These are phyloP conservation scores for Epichloe sylvatica DNA, from an alignment of 2,329 filamentous ascomycete genomes.

Conservation along the genomic window DNA sequence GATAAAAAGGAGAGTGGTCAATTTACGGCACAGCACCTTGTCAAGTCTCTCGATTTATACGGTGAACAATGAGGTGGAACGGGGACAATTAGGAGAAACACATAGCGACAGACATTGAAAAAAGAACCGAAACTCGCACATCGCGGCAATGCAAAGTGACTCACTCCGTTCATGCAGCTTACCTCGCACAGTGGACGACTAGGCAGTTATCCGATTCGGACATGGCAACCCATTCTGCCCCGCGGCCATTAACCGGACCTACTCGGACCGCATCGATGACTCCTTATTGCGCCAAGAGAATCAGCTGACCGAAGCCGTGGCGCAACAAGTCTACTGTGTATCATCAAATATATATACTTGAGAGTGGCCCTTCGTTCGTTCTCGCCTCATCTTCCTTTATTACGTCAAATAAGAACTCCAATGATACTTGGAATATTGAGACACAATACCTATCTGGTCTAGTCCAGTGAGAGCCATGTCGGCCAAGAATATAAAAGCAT, in stretches of 20 bases:
- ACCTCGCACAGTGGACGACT: not conserved
- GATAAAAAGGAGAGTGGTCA: too few species aligned
- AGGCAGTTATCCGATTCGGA: constrained; percentile 2
- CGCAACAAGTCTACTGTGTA: constrained; percentile 3
- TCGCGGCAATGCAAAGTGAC: not conserved
- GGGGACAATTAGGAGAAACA: not conserved
- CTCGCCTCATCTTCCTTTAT: not conserved
- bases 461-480: constrained; percentile 32
- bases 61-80: not conserved
- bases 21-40: too few species aligned
- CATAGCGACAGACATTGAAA: not conserved
- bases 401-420: constrained; percentile 2
- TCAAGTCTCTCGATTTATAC: too few species aligned
- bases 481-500: constrained; percentile 43
- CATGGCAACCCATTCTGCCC: not conserved
- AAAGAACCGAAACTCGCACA: too few species aligned
- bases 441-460: constrained; percentile 9
- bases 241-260: not conserved
- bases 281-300: not conserved
- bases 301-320: too few species aligned
- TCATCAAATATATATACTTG: not conserved
- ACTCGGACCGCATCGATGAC: constrained; percentile 1
- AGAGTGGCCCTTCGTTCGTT: too few species aligned
- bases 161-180: not conserved
- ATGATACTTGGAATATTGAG: constrained; percentile 16